Evolutionary conservation across 768 basidiomycete genomes (phyloP).

Genomic region (Holtermannia corniformis): DNA sequence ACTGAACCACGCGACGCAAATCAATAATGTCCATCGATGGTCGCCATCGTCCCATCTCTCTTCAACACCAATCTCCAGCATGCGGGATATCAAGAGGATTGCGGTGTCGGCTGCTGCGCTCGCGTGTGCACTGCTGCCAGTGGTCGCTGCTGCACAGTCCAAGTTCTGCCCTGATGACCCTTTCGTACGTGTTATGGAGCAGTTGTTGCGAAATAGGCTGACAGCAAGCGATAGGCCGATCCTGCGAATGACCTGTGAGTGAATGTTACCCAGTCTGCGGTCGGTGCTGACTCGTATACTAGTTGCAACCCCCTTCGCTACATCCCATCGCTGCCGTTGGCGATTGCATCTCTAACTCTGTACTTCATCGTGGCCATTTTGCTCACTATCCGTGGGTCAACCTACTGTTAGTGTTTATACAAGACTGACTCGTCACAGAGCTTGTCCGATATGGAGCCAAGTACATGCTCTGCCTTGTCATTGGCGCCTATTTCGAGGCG

Average conservation of each 20-base stretch:
- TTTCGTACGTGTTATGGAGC: neutral
- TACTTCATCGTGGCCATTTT: constrained; percentile 34
- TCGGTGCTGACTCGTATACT: neutral
- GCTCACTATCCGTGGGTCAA: constrained; percentile 29
- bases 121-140: too few relatives aligned
- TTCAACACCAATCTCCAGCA: too few relatives aligned
- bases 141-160: neutral
- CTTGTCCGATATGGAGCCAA: constrained; percentile 20
- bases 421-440: constrained; percentile 5
- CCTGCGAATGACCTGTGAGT: constrained; percentile 10
- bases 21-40: too few relatives aligned
- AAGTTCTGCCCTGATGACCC: neutral
- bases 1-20: too few relatives aligned
- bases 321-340: constrained; percentile 29
- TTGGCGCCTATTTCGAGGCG: constrained; percentile 36
- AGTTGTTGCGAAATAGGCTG: too few relatives aligned
- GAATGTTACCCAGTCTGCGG: neutral
- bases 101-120: too few relatives aligned
- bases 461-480: constrained; percentile 35
- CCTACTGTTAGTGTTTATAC: neutral
- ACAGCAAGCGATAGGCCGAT: constrained; percentile 4
- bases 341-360: constrained; percentile 24
- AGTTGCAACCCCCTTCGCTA: constrained; percentile 42
- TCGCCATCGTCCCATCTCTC: too few relatives aligned
- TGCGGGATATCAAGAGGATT: too few relatives aligned